These are phyloP conservation scores for Penicillium aurantiogriseum DNA, from an alignment of 2,329 filamentous ascomycete species.

Conservation along the genomic window DNA sequence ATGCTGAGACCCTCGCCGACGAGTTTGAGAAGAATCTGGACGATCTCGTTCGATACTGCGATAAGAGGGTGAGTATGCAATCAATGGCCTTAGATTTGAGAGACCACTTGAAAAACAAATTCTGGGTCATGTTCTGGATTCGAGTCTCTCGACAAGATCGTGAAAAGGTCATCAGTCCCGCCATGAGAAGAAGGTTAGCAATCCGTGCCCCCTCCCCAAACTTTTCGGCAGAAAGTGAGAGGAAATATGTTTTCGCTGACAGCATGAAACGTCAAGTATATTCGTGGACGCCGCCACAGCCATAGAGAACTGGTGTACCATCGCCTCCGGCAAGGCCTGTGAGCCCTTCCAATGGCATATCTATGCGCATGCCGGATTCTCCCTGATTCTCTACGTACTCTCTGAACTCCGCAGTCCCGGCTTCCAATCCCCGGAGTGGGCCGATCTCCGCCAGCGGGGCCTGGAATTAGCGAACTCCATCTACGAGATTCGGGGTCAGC, in stretches of 20 bases:
- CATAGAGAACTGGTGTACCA: background rate
- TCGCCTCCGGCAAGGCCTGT: background rate
- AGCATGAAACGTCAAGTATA: background rate
- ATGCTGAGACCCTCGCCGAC: background rate
- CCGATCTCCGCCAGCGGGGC: background rate
- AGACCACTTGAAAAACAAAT: background rate
- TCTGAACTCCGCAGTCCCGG: background rate
- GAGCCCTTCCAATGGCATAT: background rate
- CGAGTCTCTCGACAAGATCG: background rate
- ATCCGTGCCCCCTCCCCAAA: no score
- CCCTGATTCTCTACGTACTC: background rate
- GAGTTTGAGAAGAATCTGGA: background rate
- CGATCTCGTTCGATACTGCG: background rate
- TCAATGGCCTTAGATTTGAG: background rate
- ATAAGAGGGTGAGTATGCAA: background rate
- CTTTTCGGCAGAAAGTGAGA: background rate
- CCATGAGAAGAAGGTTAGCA: background rate
- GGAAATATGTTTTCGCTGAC: background rate
- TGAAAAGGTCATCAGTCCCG: background rate
- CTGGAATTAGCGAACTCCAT: background rate
- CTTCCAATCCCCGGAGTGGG: background rate
- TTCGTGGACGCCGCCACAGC: background rate
- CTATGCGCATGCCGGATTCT: background rate
- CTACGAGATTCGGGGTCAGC: background rate
- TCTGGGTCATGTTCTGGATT: background rate